These are phyloP conservation scores for Lentinula sp. DNA, from an alignment of 768 basidiomycete species.

Conservation along the genomic window DNA sequence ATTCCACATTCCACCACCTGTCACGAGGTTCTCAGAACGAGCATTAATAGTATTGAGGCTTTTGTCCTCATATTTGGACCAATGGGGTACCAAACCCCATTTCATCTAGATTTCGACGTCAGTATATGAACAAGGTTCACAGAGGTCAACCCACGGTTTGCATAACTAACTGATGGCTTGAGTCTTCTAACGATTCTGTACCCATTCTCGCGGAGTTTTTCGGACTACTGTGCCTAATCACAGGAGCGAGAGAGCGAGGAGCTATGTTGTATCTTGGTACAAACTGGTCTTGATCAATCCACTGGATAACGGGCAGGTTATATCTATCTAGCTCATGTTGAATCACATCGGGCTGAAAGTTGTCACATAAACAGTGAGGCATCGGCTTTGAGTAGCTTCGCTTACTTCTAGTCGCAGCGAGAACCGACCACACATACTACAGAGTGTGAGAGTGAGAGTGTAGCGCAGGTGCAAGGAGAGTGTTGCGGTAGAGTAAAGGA, in stretches of 20 bases:
- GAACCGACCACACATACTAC: conserved; percentile 59
- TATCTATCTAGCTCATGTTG: conserved; percentile 33
- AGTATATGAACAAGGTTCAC: background rate
- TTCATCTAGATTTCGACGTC: conserved; percentile 42
- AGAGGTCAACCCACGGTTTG: conserved; percentile 35
- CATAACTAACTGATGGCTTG: conserved; percentile 36
- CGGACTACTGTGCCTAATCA: conserved; percentile 45
- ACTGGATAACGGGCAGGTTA: conserved; percentile 44
- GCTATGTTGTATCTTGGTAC: conserved; percentile 77
- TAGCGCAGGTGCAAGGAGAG: too few relatives aligned
- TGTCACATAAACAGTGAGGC: background rate
- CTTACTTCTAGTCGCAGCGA: conserved; percentile 45
- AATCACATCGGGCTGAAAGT: conserved; percentile 32
- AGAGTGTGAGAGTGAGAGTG: too few relatives aligned
- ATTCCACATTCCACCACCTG: conserved; percentile 81
- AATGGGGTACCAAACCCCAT: conserved; percentile 88
- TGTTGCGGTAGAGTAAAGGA: too few relatives aligned
- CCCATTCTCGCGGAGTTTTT: background rate
- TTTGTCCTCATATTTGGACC: conserved; percentile 69
- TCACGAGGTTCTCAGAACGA: conserved; percentile 72
- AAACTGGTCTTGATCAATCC: conserved; percentile 57
- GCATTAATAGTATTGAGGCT: conserved; percentile 86
- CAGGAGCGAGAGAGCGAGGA: conserved; percentile 72
- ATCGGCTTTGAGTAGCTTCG: background rate
- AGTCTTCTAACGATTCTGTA: background rate